A percentile compares a stretch with the other conserved stretches of the same genome.
phyloP scores from a whole-genome alignment of 2,329 filamentous ascomycete species.

The Tolypocladium album region DNA sequence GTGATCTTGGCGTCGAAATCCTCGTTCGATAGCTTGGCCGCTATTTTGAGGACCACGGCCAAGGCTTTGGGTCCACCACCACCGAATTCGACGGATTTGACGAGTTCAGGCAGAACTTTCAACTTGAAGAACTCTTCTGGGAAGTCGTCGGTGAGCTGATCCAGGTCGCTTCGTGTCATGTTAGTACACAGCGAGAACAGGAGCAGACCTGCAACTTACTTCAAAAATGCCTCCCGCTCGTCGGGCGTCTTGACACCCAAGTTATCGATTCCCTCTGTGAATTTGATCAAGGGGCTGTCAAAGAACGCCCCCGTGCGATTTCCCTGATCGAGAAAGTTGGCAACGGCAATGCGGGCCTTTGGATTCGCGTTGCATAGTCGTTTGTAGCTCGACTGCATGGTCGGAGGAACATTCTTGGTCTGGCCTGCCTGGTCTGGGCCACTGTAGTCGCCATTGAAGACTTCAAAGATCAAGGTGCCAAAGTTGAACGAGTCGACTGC shows the following conservation, averaged over 20 bases:
- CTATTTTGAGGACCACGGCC: constrained; percentile 79
- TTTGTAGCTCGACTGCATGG: constrained; percentile 87
- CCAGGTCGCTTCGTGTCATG: constrained; percentile 52
- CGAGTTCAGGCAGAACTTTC: constrained; percentile 85
- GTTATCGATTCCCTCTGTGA: constrained; percentile 88
- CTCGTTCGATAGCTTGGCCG: constrained; percentile 73
- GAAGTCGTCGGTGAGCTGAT: constrained; percentile 82
- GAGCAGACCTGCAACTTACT: constrained; percentile 27
- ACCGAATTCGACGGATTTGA: constrained; percentile 99
- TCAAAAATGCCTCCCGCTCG: constrained; percentile 77
- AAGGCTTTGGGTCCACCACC: constrained; percentile 91
- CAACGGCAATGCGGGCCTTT: constrained; percentile 74
- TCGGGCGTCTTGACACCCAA: constrained; percentile 76
- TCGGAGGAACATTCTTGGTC: constrained; percentile 74
- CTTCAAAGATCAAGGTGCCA: constrained; percentile 76
- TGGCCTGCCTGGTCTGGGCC: constrained; percentile 73
- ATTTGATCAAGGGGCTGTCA: constrained; percentile 80
- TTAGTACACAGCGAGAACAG: constrained; percentile 16
- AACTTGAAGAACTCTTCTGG: constrained; percentile 97
- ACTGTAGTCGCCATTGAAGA: constrained; percentile 77
- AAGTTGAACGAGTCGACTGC: constrained; percentile 84
- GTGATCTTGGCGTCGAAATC: constrained; percentile 80
- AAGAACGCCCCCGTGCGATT: constrained; percentile 77
- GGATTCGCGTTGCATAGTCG: constrained; percentile 80
- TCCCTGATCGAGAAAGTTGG: constrained; percentile 84